Conservation (phyloP, 2,329 filamentous ascomycete species). For the Colletotrichum tropicicola region DNA sequence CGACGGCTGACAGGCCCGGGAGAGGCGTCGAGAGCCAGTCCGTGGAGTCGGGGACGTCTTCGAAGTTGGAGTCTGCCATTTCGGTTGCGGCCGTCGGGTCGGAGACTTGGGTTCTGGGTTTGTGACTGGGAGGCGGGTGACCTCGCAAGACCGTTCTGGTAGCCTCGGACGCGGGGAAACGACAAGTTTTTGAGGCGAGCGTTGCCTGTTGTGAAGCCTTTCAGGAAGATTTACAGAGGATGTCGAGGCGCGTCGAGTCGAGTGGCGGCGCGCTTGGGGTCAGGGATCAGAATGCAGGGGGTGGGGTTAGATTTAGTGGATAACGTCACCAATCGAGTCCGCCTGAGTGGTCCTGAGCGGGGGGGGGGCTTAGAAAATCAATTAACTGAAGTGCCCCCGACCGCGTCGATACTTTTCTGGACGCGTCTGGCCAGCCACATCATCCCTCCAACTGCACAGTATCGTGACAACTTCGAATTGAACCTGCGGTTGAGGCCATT, state of each 20-base stretch:
- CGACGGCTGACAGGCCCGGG: slow-evolving; percentile 73
- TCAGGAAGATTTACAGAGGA: neutral
- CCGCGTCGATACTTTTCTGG: slow-evolving; percentile 11
- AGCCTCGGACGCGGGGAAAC: too few species aligned
- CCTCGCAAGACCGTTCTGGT: neutral
- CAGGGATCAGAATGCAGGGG: neutral
- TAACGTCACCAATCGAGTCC: neutral
- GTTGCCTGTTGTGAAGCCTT: neutral
- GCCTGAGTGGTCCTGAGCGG: neutral
- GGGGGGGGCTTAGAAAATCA: slow-evolving; percentile 24
- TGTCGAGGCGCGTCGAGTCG: slow-evolving; percentile 18
- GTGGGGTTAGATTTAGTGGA: slow-evolving; percentile 9
- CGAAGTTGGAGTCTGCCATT: slow-evolving; percentile 45
- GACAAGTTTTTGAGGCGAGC: too few species aligned
- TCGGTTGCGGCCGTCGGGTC: too few species aligned
- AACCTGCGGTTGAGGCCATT: neutral
- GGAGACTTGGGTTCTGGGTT: too few species aligned
- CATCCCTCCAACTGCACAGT: neutral
- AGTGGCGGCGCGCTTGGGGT: slow-evolving; percentile 15
- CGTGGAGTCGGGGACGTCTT: slow-evolving; percentile 76
- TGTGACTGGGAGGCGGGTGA: too few species aligned
- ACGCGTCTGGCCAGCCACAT: slow-evolving; percentile 14
- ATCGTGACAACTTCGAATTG: neutral
- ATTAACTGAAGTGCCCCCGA: slow-evolving; percentile 17
- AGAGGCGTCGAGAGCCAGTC: slow-evolving; percentile 83